Base-by-base conservation (phyloP, 306 rosid genomes). In the Gillenia trifoliata region DNA sequence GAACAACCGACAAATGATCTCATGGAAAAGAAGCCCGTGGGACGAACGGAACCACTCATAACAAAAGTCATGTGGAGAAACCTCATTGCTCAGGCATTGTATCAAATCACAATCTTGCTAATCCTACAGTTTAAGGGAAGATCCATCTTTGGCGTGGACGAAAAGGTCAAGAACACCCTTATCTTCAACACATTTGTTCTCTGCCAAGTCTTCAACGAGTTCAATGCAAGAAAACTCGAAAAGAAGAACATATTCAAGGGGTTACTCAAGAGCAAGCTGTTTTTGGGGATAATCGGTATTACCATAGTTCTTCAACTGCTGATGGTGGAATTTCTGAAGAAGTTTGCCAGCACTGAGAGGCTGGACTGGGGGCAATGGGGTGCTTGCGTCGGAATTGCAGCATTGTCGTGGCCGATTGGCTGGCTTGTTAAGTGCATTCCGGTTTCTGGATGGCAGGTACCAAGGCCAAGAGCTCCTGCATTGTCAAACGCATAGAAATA, bases 41-140 rank as follows among this genome's bases (percentile, higher is more conserved):
- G 85, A 16, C n/a, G 85, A 23, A 78, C 81, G 0, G 76, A 29
- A 31, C 85, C 83, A 1, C 83, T 81, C 63, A 84, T 84, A 28
- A 75, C 85, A 20, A 81, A 78, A 78, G 64, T 72, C 40, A 84
- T 84, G 85, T 84, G 81, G 88, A 71, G 88, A 50, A 84, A 81
- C 64, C 70, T 84, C 23, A 50, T 75, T 15, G 59, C 79, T 38
- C 85, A 81, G 30, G 80, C 83, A 3, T 9, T 84, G 17, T 80
- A 84, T 56, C 81, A 80, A 52, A 60, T 60, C 34, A 34, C 72
- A 5, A 66, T 84, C 52, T 63, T 84, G 12, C n/a, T 84, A 7
- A 66, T 36, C 34, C 19, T 80, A 4, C 76, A 84, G 49, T 70
- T 84, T 57, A 71, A 11, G 20, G 85, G 85, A 9, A 61, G 52